Base-by-base conservation (phyloP, 23 red algal genomes). In the Cyanidioschyzon merolae region DNA sequence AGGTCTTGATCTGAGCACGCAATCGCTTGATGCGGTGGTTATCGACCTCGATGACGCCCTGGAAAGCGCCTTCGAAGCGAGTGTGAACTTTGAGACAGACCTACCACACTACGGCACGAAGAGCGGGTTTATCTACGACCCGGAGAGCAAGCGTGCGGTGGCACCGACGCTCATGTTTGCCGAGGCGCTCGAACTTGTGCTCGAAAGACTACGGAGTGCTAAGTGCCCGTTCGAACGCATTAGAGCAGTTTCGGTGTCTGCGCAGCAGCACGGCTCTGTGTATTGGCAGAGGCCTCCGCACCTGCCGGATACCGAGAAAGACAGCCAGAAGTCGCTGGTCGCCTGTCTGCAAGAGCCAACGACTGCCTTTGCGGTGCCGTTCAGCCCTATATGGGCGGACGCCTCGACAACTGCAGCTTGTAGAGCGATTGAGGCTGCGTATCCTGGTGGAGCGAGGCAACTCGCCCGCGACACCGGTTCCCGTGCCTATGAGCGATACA, bases 201-300 rank as follows among this genome's bases (percentile, higher is more conserved):
- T 88, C 3, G 77, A 83, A 32, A 21, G 37, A 29, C 34, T 88
- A 39, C 50, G 51, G 26, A 38, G 45, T 0, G 68, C 45, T 32
- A 30, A 39, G 27, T 76, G 80, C 39, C 59, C 77, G 31, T 76
- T 88, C 51, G 85, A 36, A 2, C 59, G 30, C 24, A 63, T 88
- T 17, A 24, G 79, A 25, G 78, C 77, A 38, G 58, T 88, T 38
- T 39, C 67, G 1, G 76, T 34, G 45, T 83, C 85, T 37, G 85
- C 71, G 1, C 85, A 88, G 68, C 85, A 88, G 79, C 85, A 88
- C 75, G 85, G 85, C 2, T 59, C 50, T 27, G 76, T 88, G 27
- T 88, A 82, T 38, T 88, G 85, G 85, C 40, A 75, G 50, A 16
- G 39, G n/a, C 38, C 80, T 34, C 21, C 24, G 1, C 63, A 26